phyloP scores from a whole-genome alignment of 1,139 yeast species.

The Candida tetrigidarum region DNA sequence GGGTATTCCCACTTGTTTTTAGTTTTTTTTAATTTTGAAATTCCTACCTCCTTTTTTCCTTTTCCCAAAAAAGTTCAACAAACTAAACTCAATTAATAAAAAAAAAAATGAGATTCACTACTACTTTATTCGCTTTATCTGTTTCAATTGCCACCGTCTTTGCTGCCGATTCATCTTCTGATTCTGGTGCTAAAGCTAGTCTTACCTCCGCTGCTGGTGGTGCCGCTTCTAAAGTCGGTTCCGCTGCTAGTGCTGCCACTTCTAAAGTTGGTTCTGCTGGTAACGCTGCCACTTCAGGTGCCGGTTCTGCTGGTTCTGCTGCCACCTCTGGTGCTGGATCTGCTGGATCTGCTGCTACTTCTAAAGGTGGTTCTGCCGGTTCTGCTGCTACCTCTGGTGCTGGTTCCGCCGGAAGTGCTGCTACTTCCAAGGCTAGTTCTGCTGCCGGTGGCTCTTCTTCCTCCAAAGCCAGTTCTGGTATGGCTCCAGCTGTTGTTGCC shows the following conservation, averaged over 20 bases:
- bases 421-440: conserved; percentile 22
- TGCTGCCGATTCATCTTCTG: conserved; percentile 20
- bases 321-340: conserved; percentile 8
- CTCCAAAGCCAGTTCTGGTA: conserved; percentile 17
- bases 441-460: conserved; percentile 20
- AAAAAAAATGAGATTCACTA: conserved; percentile 19
- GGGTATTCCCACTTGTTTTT: background rate
- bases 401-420: conserved; percentile 8
- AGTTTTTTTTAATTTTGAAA: too few relatives aligned
- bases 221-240: conserved; percentile 7
- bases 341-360: conserved; percentile 12
- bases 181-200: conserved; percentile 18
- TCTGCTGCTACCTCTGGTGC: conserved; percentile 12
- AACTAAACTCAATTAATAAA: too few relatives aligned
- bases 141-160: conserved; percentile 13
- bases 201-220: conserved; percentile 14
- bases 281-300: conserved; percentile 19
- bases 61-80: background rate
- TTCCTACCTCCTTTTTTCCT: conserved; percentile 2
- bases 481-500: conserved; percentile 22
- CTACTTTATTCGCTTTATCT: conserved; percentile 15
- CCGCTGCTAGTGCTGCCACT: conserved; percentile 11
- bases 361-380: conserved; percentile 16
- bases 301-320: conserved; percentile 10
- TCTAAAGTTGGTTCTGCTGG: conserved; percentile 15